A percentile compares a stretch with the other conserved stretches of the same genome.
These are phyloP conservation scores for Seminavis robusta DNA, from an alignment of 108 stramenopile genomes.

Conservation along the genomic window DNA sequence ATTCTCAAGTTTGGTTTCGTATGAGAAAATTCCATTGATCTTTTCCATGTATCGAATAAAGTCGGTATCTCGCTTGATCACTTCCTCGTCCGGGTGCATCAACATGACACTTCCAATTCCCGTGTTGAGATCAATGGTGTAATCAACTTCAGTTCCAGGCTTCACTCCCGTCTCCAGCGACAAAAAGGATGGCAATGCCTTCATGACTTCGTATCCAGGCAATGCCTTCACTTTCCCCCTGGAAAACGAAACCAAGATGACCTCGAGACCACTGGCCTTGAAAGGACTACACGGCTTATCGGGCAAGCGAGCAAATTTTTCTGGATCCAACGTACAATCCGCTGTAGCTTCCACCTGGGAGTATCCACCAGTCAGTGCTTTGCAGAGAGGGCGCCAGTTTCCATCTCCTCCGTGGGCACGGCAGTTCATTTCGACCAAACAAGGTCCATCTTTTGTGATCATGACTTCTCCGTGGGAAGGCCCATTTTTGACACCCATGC, in stretches of 20 bases:
- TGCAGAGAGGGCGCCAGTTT: conserved; percentile 79
- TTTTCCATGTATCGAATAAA: conserved; percentile 83
- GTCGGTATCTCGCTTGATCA: conserved; percentile 62
- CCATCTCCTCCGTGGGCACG: conserved; percentile 95
- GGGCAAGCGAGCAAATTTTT: conserved; percentile 47
- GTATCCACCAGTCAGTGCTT: conserved; percentile 68
- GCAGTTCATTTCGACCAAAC: conserved; percentile 93
- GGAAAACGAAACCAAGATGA: conserved; percentile 62
- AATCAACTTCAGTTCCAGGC: conserved; percentile 60
- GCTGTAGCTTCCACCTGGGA: conserved; percentile 78
- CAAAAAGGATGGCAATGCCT: conserved; percentile 67
- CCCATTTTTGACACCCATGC: conserved; percentile 64
- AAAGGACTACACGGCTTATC: conserved; percentile 63
- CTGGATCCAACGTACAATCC: conserved; percentile 78
- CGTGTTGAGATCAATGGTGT: conserved; percentile 69
- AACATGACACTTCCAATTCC: conserved; percentile 73
- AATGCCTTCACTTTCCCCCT: conserved; percentile 64
- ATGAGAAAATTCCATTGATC: conserved; percentile 77
- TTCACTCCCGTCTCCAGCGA: conserved; percentile 55
- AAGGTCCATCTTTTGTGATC: conserved; percentile 78
- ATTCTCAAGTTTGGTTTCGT: conserved; percentile 63
- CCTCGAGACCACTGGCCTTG: conserved; percentile 67
- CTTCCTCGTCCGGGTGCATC: conserved; percentile 56
- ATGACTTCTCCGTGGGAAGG: conserved; percentile 78
- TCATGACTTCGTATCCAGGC: conserved; percentile 78